Base-by-base conservation (phyloP, 306 rosid species). In the Gleditsia sinensis region DNA sequence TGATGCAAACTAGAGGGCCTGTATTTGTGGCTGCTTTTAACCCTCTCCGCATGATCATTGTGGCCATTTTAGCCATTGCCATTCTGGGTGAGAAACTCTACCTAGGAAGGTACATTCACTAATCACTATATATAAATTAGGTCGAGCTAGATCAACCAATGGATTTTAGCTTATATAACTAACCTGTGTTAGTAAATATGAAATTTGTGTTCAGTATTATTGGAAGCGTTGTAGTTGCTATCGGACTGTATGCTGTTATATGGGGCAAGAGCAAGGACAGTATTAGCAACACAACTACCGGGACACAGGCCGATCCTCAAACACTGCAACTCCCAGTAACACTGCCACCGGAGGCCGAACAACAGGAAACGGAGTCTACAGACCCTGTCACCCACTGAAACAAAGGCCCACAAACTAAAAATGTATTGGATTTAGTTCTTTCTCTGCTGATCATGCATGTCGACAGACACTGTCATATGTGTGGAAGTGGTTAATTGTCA, bases 261-360 rank as follows among this genome's bases (percentile, higher is more conserved):
- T 83, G 88, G 90, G 88, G 90, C 3, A 86, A 86, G 72, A 65
- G 80, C 78, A 86, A 83, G 75, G 90, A 86, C 37, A 8, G 51
- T 45, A 45, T 3, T 6, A 7, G 7, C 7, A 3, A 1, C 20
- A 45, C 51, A 45, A 11, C 2, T 11, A 45, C 0, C 0, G 51
- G 16, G 20, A 45, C 21, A 45, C 1, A 45, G 51, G 2, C 17
- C 16, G 21, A 3, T 2, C 48, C 48, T 4, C 2, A 28, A 2
- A 1, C 4, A 28, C 4, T n/a, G n/a, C n/a, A n/a, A n/a, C n/a
- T n/a, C n/a, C n/a, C n/a, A n/a, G n/a, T n/a, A n/a, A n/a, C n/a
- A n/a, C n/a, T n/a, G n/a, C n/a, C n/a, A n/a, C n/a, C n/a, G n/a
- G n/a, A n/a, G n/a, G n/a, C n/a, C n/a, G n/a, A n/a, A n/a, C n/a